Base-by-base conservation (phyloP, 345 rosid species). In the Eucalyptus curtisii region DNA sequence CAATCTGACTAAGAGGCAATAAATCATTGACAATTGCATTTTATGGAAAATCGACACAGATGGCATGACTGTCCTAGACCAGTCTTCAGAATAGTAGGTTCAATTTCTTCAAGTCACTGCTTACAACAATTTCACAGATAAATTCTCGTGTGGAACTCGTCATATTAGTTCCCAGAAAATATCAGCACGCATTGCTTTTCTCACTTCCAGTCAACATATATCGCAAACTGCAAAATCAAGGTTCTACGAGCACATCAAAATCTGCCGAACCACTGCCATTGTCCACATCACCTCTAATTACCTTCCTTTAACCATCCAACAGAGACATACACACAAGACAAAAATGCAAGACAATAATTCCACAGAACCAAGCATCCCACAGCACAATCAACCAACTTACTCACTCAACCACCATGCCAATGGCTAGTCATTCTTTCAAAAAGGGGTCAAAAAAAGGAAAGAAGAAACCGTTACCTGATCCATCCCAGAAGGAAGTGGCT, bases 401-500 rank as follows among this genome's bases (percentile, higher is more conserved):
- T 40, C 27, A 76, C 84, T 40, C 84, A 76, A 76, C 45, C 84
- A 76, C 84, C 84, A 76, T 40, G 16, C 47, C 84, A 76, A 22
- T 76, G 47, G 9, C 30, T 20, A 40, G 47, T 20, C 47, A 40
- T 76, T 76, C 84, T 76, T 40, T 20, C 5, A 88, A 13, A 27
- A 85, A 86, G 24, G 76, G 27, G 24, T 12, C n/a, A n/a, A 20
- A 45, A 49, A 40, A 19, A 44, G 85, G 66, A 44, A 50, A 59
- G 66, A 15, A 50, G 81, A 89, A 86, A 27, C 30, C 85, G 44
- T 52, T 68, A 97, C 99, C 99, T 94, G 98, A 95, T 98, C 99
- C 97, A 92, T 92, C 30, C 99, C 99, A 53, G 97, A 50, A 3
- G 99, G 99, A 79, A 98, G 90, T 88, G 99, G 99, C 89, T 97